Evolutionary conservation across 2,329 filamentous ascomycete species (phyloP).

Genomic region (Diaporthe citri): DNA sequence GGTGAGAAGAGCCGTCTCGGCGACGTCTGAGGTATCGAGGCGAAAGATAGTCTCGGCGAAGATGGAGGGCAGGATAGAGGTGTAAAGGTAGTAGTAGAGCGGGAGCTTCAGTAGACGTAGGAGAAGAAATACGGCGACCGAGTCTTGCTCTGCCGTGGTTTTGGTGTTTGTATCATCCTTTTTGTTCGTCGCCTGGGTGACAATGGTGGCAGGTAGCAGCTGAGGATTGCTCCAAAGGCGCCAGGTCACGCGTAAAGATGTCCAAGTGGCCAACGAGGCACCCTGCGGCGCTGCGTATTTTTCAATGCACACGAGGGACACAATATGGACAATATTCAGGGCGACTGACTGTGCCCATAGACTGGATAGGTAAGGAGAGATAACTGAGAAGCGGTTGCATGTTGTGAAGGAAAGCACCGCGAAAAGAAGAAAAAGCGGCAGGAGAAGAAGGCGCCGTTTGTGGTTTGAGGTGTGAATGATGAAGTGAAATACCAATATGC

Average conservation of each 20-base stretch:
- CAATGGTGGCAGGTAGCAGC: neutral
- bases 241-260: neutral
- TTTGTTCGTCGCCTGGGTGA: neutral
- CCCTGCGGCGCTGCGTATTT: neutral
- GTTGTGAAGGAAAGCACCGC: conserved; percentile 1
- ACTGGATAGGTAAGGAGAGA: neutral
- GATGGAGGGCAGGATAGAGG: neutral
- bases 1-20: neutral
- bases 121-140: neutral
- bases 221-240: conserved; percentile 10
- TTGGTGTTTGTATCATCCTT: neutral
- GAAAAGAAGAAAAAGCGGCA: neutral
- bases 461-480: neutral
- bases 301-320: neutral
- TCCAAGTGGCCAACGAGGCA: neutral
- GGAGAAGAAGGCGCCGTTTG: neutral
- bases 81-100: conserved; percentile 4
- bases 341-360: conserved; percentile 19
- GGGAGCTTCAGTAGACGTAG: neutral
- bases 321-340: conserved; percentile 4
- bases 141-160: neutral
- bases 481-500: neutral
- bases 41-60: neutral
- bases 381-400: neutral
- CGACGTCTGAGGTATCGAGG: neutral